phyloP scores from a whole-genome alignment of 768 basidiomycete genomes.

The Dentipellis sp. region DNA sequence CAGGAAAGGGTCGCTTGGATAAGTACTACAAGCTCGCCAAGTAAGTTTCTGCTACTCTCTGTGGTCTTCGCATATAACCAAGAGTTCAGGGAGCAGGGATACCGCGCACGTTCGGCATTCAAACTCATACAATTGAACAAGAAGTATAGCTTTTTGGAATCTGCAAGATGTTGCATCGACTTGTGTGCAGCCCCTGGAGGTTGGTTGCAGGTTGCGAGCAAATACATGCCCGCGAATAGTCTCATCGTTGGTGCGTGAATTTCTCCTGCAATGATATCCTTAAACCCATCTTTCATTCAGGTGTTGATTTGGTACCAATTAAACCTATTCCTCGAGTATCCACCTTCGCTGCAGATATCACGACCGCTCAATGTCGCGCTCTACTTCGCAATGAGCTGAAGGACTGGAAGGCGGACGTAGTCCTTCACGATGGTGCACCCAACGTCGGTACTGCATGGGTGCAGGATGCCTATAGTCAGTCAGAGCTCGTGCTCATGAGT shows the following conservation, averaged over 20 bases:
- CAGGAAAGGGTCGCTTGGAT: slow-evolving; percentile 90
- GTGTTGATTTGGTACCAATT: slow-evolving; percentile 93
- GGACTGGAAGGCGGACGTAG: slow-evolving; percentile 98
- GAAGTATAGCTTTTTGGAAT: slow-evolving; percentile 88
- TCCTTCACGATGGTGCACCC: slow-evolving; percentile 97
- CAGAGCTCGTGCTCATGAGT: slow-evolving; percentile 92
- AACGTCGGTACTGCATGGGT: slow-evolving; percentile 99
- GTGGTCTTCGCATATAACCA: background rate
- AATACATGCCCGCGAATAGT: slow-evolving; percentile 92
- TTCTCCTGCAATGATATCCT: background rate
- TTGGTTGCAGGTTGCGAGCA: slow-evolving; percentile 97
- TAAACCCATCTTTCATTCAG: slow-evolving; percentile 27
- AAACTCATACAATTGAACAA: slow-evolving; percentile 98
- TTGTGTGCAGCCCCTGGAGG: slow-evolving; percentile 98
- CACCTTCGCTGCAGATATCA: slow-evolving; percentile 92
- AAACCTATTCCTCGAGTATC: slow-evolving; percentile 90
- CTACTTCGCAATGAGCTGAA: slow-evolving; percentile 82
- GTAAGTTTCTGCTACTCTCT: slow-evolving; percentile 26
- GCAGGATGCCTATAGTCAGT: slow-evolving; percentile 96
- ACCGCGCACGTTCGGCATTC: slow-evolving; percentile 98
- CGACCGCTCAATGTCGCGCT: slow-evolving; percentile 82
- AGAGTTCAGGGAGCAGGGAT: slow-evolving; percentile 84
- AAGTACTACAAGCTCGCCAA: slow-evolving; percentile 97
- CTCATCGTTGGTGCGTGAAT: slow-evolving; percentile 71
- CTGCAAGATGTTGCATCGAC: slow-evolving; percentile 90